Conservation (phyloP, 2,329 filamentous ascomycete species). For the Cephalotrichum gorgonifer region DNA sequence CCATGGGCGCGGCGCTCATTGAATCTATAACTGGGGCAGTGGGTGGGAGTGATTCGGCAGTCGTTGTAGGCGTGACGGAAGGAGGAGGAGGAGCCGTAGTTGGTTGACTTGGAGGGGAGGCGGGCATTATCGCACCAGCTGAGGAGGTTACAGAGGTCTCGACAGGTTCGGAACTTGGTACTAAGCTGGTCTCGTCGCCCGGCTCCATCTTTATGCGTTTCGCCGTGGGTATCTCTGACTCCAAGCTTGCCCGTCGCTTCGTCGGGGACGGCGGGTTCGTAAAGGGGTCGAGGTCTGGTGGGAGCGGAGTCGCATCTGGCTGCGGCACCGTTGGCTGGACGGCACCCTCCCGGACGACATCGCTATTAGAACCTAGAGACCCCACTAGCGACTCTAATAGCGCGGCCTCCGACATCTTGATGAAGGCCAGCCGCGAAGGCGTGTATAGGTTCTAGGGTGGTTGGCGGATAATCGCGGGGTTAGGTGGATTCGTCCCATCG, state of each 20-base stretch:
- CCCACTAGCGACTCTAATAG: not conserved
- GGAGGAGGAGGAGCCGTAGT: not conserved
- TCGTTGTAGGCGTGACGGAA: not conserved
- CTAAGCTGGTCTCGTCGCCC: not conserved
- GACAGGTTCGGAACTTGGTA: not conserved
- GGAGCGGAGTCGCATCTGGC: not conserved
- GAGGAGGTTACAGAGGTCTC: not conserved
- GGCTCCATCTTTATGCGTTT: conserved; percentile 5
- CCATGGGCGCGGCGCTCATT: not conserved
- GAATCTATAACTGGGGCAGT: not conserved
- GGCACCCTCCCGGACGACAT: not conserved
- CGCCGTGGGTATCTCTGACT: not conserved
- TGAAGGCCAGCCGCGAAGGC: not conserved
- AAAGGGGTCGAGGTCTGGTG: not conserved
- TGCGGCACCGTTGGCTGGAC: not conserved
- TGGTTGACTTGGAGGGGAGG: not conserved
- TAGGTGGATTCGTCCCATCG: not conserved
- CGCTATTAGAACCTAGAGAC: not conserved
- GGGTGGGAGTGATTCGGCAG: not conserved
- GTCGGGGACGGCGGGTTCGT: not conserved
- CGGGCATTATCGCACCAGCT: not conserved
- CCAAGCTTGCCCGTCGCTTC: not conserved
- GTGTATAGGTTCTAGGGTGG: not conserved
- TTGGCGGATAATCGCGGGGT: not conserved
- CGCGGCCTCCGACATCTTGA: not conserved